Base-by-base conservation (phyloP, 352 stramenopile species). In the Globisporangium cylindrosporum region DNA sequence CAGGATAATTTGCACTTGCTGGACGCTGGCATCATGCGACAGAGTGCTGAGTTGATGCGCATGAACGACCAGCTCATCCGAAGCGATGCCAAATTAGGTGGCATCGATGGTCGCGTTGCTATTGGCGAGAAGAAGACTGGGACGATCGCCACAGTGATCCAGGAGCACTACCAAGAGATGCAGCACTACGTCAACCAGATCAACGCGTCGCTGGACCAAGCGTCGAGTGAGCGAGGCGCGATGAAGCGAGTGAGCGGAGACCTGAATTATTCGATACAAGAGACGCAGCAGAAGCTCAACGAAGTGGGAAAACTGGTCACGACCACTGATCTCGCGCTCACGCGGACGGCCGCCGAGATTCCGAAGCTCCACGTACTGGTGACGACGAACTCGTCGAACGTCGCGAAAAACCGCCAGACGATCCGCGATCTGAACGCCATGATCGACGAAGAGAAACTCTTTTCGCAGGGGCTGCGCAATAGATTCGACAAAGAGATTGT, bases 91-190 rank as follows among this genome's bases (percentile, higher is more conserved):
- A 75, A 68, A 29, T 46, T 86, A 14, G 73, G 74, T 1, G 68
- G 70, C 1, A 62, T 91, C 15, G 79, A 88, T 22, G 71, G 72
- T 0, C 79, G 82, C 2, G 66, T 88, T 0, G 67, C 76, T 1
- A 36, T 76, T 15, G 70, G 70, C 5, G 80, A 89, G 38, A 91
- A 91, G 70, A 81, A 87, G 56, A 54, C 73, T 9, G 61, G 51
- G 12, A 80, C 71, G 4, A 61, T 79, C 3, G 62, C 71, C 8
- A 73, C 60, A 0, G 65, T 78, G 5, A 53, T 88, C 3, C 69
- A 84, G 49, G 81, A 89, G 24, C 72, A 82, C 15, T 74, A 85
- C 7, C 74, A 88, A 5, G 79, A 88, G 43, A 62, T 75, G 27
- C 72, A 76, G n/a, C 65, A 76, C 9, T 59, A 78, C 3, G 67